Evolutionary conservation across 768 basidiomycete species (phyloP), one percentile per base, ranked within the genome.

Genomic region (Rhizopogon rudus): DNA sequence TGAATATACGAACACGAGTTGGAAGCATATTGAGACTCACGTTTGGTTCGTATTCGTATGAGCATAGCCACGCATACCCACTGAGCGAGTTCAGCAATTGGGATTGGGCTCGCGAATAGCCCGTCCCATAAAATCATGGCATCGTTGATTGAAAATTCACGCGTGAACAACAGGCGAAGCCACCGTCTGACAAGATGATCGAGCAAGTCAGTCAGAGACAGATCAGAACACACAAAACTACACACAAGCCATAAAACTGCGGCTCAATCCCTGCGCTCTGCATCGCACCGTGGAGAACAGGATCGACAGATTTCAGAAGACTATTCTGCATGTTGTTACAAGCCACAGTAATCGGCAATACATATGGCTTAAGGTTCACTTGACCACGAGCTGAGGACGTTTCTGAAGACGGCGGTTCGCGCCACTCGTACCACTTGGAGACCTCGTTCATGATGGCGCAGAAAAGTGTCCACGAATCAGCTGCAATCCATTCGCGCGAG

Each of bases 51-150:
- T 63, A 98, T 91, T 52, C 97, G 85, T 53, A 98, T 82, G 16
- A 99, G 81, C 94, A 98, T 95, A 1, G 93, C 91, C 17, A 98
- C 86, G 65, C 92, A 94, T 50, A 96, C 75, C 87, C 91, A 95
- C 52, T 86, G 84, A 1, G 87, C 83, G 39, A 97, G 72, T 50
- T 87, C 83, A 29, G 96, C 75, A 0, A 86, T 77, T 17, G 89
- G 81, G 71, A 93, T 54, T 3, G 61, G 91, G 57, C 84, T 87
- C 0, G 96, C 92, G 67, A 99, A 96, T 8, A 98, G 68, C 1
- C 88, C 93, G 68, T 99, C 97, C 97, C 97, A 98, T n/a, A 99
- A 66, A 33, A 81, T 76, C 83, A 99, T 84, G 0, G 91, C 82
- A 57, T 91, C 86, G 3, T 75, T 63, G 77, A 98, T 82, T 40